These are phyloP conservation scores for Effrenium voratum DNA, from an alignment of 73 alveolate species.

Conservation along the genomic window DNA sequence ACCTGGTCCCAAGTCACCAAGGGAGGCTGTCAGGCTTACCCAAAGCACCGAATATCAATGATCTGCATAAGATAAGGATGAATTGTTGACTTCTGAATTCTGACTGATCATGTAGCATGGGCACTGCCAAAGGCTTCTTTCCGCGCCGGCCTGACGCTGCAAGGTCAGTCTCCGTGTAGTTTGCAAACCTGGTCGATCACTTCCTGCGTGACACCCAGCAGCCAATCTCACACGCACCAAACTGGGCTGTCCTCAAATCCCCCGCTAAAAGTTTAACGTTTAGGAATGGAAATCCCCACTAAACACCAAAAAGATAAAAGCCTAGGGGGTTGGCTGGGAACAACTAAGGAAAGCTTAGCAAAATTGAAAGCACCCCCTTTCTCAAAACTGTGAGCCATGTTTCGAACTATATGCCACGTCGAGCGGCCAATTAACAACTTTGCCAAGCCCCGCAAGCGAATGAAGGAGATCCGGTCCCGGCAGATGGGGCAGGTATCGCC, in stretches of 20 bases:
- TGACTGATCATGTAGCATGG: background rate
- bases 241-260: too few relatives aligned
- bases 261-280: too few relatives aligned
- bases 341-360: too few relatives aligned
- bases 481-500: conserved; percentile 91
- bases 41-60: background rate
- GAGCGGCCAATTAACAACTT: background rate
- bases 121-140: background rate
- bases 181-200: conserved; percentile 92
- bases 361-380: too few relatives aligned
- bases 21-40: too few relatives aligned
- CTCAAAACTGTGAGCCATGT: too few relatives aligned
- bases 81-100: background rate
- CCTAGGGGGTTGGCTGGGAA: too few relatives aligned
- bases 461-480: conserved; percentile 19
- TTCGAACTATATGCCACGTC: too few relatives aligned
- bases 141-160: background rate
- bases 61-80: too few relatives aligned
- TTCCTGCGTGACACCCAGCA: background rate
- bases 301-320: too few relatives aligned
- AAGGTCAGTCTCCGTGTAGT: conserved; percentile 67
- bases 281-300: too few relatives aligned
- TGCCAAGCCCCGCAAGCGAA: background rate
- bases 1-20: background rate
- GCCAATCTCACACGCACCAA: too few relatives aligned